Conservation (phyloP, 1,284 basidiomycete genomes). For the Mixia osmundae region DNA sequence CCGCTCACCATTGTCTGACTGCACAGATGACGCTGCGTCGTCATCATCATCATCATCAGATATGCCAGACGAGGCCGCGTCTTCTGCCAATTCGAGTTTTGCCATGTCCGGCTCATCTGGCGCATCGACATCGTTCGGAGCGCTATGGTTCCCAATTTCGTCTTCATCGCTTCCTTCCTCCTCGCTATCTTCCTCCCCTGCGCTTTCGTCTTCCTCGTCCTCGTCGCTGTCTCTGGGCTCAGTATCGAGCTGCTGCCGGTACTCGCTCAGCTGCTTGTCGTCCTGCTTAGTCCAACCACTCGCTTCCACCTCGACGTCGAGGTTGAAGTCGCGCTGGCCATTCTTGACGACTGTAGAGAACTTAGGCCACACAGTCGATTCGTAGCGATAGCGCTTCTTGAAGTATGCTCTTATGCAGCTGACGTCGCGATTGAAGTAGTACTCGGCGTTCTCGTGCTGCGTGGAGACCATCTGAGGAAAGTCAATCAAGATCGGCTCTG, state of each 20-base stretch:
- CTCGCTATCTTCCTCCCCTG: constrained; percentile 24
- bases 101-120: neutral
- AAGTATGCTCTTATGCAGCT: constrained; percentile 91
- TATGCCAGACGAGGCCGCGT: constrained; percentile 1
- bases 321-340: constrained; percentile 29
- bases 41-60: constrained; percentile 14
- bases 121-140: too few species aligned
- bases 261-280: constrained; percentile 43
- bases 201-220: constrained; percentile 23
- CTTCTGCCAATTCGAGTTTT: constrained; percentile 2
- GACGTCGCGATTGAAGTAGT: constrained; percentile 97
- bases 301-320: constrained; percentile 74
- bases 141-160: constrained; percentile 1
- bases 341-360: constrained; percentile 27
- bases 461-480: constrained; percentile 99
- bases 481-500: constrained; percentile 66
- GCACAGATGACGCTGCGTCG: too few species aligned
- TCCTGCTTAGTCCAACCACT: constrained; percentile 72
- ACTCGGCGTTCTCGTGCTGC: constrained; percentile 88
- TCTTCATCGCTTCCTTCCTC: constrained; percentile 20
- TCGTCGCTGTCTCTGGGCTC: constrained; percentile 11
- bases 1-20: too few species aligned
- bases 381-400: constrained; percentile 70
- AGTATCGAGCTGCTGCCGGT: constrained; percentile 6
- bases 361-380: constrained; percentile 64